Base-by-base conservation (phyloP, 768 basidiomycete species). In the Russula abietina region DNA sequence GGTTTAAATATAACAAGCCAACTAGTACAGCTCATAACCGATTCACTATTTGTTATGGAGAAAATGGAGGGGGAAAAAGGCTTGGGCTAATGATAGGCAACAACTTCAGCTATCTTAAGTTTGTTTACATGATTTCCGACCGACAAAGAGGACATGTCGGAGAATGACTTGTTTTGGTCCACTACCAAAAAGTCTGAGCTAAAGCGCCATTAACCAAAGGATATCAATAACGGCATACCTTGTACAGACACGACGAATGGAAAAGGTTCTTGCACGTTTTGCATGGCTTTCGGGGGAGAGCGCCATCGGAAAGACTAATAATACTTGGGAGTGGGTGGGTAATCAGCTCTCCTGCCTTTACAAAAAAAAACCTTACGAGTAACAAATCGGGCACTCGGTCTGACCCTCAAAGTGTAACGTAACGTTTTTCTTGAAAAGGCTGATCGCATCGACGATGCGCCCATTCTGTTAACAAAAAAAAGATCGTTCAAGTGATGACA, bases 311-410 rank as follows among this genome's bases (percentile, higher is more conserved):
- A 49, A 93, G 84, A 68, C 88, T 92, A 70, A 98, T 93, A 66
- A 98, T 91, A 4, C 93, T 95, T 74, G 10, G 28, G 8, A 0
- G 11, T 74, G 10, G 28, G 8, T 1, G 11, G 46, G 51, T 48
- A 39, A 41, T 50, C 49, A 38, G 53, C 51, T 24, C 32, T 65
- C 48, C 7, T 36, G 36, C 32, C 28, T 12, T 41, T 2, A 33
- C 14, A 7, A 17, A 11, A 19, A 16, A 59, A 70, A 61, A 70
- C 22, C 88, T 71, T 69, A 93, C 88, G 91, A 92, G 73, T 95
- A 96, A 70, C 93, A 96, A 63, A 99, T 98, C 1, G 96, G 92
- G 73, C 97, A 99, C 69, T 96, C 93, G 2, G 91, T 90, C 72
- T 94, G 89, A 7, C 96, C 96, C 66, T 96, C 92, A 70, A 98